phyloP scores from a whole-genome alignment of 306 rosid species.

The Vigna mungo region DNA sequence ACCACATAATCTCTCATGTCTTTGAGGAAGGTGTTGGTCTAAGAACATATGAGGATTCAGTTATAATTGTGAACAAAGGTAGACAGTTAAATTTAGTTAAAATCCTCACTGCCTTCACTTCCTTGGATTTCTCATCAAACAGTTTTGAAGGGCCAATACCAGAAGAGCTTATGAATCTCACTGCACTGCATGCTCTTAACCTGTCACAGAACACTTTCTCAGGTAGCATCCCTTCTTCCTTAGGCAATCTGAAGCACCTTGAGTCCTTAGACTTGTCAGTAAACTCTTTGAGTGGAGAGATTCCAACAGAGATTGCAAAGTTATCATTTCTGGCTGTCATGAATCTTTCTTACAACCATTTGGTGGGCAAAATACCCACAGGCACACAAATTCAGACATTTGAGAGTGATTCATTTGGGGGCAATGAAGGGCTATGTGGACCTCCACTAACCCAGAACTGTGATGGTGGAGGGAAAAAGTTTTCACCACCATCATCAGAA shows the following conservation, averaged over 20 bases:
- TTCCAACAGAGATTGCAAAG: conserved; percentile 23
- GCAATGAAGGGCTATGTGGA: conserved; percentile 23
- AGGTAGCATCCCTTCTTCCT: conserved; percentile 8
- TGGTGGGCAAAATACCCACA: conserved; percentile 29
- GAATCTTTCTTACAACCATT: conserved; percentile 8
- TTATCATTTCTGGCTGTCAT: conserved; percentile 33
- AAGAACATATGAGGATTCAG: background rate
- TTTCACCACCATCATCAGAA: background rate
- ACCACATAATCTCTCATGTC: conserved; percentile 11
- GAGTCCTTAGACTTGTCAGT: conserved; percentile 15
- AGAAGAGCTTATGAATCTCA: conserved; percentile 14
- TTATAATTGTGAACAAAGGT: conserved; percentile 32
- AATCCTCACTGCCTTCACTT: conserved; percentile 30
- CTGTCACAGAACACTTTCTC: conserved; percentile 5
- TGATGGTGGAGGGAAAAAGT: background rate
- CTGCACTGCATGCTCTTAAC: conserved; percentile 14
- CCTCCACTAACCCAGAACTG: conserved; percentile 3
- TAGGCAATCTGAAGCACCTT: conserved; percentile 11
- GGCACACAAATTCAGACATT: conserved; percentile 30
- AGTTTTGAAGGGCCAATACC: conserved; percentile 21
- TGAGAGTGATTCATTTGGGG: background rate
- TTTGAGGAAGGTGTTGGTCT: conserved; percentile 9
- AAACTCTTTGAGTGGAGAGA: conserved; percentile 32
- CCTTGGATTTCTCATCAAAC: conserved; percentile 23
- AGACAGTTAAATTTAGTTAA: background rate